phyloP scores from a whole-genome alignment of 495 filamentous ascomycete species.

The Rostrohypoxylon terebratum region DNA sequence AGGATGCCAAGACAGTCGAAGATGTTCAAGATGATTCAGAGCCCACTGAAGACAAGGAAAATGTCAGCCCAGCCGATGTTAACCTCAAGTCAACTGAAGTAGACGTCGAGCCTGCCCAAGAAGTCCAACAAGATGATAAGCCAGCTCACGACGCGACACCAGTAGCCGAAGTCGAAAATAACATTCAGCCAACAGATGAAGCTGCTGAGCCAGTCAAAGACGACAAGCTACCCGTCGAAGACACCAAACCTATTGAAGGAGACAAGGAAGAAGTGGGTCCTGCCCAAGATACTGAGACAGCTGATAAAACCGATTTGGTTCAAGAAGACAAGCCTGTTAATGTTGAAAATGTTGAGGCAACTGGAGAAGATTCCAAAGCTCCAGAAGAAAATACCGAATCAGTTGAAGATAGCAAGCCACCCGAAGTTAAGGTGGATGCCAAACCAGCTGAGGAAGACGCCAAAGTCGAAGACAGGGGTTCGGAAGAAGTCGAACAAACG shows the following conservation, averaged over 20 bases:
- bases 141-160: background rate
- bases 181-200: background rate
- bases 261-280: background rate
- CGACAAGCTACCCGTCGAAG: background rate
- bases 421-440: background rate
- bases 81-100: background rate
- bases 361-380: background rate
- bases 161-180: background rate
- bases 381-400: background rate
- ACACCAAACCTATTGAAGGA: background rate
- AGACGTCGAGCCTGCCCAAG: background rate
- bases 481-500: conserved; percentile 12
- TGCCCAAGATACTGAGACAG: background rate
- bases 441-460: conserved; percentile 42
- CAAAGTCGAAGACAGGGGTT: background rate
- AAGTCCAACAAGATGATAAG: background rate
- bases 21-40: background rate
- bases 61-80: background rate
- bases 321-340: background rate
- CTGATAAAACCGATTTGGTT: background rate
- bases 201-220: background rate
- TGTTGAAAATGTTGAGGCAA: background rate
- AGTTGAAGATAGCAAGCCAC: background rate
- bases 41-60: background rate
- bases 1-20: background rate